Evolutionary conservation across 208 protist species (phyloP).

Genomic region (Leishmania aethiopica): DNA sequence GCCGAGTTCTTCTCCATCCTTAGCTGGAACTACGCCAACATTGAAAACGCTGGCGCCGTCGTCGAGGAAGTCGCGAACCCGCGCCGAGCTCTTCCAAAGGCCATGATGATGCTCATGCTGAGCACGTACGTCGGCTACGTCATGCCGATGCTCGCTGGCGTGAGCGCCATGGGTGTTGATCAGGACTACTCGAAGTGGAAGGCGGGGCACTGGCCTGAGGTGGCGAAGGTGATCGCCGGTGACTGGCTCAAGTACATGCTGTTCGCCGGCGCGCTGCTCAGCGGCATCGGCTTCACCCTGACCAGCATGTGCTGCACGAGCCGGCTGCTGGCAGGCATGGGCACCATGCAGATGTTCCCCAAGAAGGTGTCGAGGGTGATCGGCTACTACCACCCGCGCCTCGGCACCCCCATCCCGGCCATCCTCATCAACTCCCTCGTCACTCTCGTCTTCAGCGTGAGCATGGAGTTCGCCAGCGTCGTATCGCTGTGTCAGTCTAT

Average conservation of each 20-base stretch:
- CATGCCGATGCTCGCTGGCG: conserved; percentile 77
- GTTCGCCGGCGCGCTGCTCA: conserved; percentile 72
- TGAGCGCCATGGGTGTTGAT: conserved; percentile 67
- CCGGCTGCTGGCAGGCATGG: conserved; percentile 79
- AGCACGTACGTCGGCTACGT: conserved; percentile 80
- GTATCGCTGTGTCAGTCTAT: conserved; percentile 79
- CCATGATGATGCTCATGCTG: conserved; percentile 78
- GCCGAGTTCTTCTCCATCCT: conserved; percentile 81
- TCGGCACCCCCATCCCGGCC: conserved; percentile 78
- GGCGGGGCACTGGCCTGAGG: conserved; percentile 79
- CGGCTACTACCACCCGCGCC: conserved; percentile 83
- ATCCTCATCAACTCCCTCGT: conserved; percentile 74
- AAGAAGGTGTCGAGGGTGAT: conserved; percentile 76
- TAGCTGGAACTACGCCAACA: conserved; percentile 90
- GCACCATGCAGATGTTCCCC: conserved; percentile 87
- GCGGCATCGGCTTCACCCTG: conserved; percentile 78
- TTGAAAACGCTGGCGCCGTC: conserved; percentile 82
- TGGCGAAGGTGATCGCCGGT: conserved; percentile 59
- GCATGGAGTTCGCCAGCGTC: conserved; percentile 75
- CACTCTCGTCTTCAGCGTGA: conserved; percentile 63
- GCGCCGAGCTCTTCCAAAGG: conserved; percentile 41
- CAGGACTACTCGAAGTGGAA: conserved; percentile 73
- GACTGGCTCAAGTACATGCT: conserved; percentile 82
- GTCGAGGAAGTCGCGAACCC: conserved; percentile 83
- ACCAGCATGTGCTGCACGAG: conserved; percentile 89